Percentiles rank a stretch among this genome's conserved stretches.
Evolutionary conservation across 208 protist species (phyloP).

Genomic region (Leishmania tropica): DNA sequence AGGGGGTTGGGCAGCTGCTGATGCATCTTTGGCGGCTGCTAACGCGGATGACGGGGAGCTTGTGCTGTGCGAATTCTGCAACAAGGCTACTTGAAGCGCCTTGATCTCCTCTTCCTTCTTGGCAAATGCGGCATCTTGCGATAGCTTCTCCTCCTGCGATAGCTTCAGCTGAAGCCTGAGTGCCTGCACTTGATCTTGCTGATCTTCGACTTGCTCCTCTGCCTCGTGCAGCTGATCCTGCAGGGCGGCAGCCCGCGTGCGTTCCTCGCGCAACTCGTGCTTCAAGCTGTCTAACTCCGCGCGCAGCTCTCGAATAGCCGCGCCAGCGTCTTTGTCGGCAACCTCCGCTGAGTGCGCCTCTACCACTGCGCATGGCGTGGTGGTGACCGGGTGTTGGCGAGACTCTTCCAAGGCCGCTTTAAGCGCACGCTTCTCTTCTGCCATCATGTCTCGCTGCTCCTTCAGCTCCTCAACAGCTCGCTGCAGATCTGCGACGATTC

Average conservation of each 20-base stretch:
- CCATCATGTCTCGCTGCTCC: conserved; percentile 19
- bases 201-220: conserved; percentile 32
- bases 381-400: not conserved
- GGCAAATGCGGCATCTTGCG: conserved; percentile 23
- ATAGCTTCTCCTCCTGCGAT: conserved; percentile 42
- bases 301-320: conserved; percentile 11
- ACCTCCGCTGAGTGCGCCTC: not conserved
- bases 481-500: conserved; percentile 23
- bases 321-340: conserved; percentile 3
- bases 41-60: not conserved
- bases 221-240: conserved; percentile 29
- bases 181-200: conserved; percentile 38
- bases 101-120: conserved; percentile 48
- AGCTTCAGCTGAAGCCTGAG: conserved; percentile 36
- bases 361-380: not conserved
- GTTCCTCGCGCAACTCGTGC: conserved; percentile 24
- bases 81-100: conserved; percentile 34
- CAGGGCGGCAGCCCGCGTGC: conserved; percentile 23
- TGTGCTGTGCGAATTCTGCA: conserved; percentile 8
- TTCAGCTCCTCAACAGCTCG: conserved; percentile 18
- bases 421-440: conserved; percentile 15
- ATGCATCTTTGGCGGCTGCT: not conserved
- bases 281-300: conserved; percentile 18
- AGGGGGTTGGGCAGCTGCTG: conserved; percentile 3
- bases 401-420: conserved; percentile 16